Evolutionary conservation across 2,329 filamentous ascomycete species (phyloP).

Genomic region (Chaetomium sp.): DNA sequence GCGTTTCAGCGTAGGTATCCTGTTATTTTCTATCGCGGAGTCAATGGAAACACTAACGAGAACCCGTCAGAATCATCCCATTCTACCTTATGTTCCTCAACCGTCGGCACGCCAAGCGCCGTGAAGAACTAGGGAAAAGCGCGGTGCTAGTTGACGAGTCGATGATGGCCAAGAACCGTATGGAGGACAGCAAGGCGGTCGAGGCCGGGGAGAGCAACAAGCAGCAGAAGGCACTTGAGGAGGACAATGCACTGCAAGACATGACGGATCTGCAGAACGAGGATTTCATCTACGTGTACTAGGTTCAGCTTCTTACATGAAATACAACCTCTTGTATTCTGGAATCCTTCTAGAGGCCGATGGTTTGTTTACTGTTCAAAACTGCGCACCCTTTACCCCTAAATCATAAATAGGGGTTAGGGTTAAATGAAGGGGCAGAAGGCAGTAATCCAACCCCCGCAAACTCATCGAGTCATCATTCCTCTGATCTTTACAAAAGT

Average conservation of each 20-base stretch:
- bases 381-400: too few relatives aligned
- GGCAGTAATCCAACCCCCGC: too few relatives aligned
- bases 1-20: conserved; percentile 44
- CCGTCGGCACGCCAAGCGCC: conserved; percentile 53
- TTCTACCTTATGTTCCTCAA: conserved; percentile 57
- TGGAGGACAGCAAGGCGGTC: conserved; percentile 44
- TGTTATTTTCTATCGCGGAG: conserved; percentile 7
- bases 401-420: too few relatives aligned
- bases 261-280: conserved; percentile 61
- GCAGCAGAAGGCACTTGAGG: conserved; percentile 35
- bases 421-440: too few relatives aligned
- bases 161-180: conserved; percentile 51
- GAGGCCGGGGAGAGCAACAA: conserved; percentile 35
- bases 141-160: conserved; percentile 61
- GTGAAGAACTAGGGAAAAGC: conserved; percentile 61
- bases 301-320: neutral
- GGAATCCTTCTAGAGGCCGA: too few relatives aligned
- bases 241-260: conserved; percentile 52
- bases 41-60: neutral
- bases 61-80: conserved; percentile 38
- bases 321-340: neutral
- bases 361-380: too few relatives aligned
- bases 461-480: too few relatives aligned
- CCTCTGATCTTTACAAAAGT: too few relatives aligned
- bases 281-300: conserved; percentile 61